Evolutionary conservation across 768 basidiomycete species (phyloP).

Genomic region (Daedaleopsis sinensis): DNA sequence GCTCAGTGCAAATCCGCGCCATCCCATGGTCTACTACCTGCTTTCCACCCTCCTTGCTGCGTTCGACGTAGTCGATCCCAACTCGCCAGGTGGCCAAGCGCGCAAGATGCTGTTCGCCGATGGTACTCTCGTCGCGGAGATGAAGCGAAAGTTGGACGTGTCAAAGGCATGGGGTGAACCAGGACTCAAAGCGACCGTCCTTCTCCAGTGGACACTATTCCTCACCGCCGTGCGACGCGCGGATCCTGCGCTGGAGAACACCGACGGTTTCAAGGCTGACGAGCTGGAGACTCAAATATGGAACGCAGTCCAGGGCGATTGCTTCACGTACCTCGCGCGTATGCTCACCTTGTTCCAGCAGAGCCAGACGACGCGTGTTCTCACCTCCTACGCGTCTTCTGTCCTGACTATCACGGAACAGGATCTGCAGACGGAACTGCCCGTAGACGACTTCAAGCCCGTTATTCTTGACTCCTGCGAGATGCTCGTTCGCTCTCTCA

Average conservation of each 20-base stretch:
- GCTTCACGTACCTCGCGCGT: conserved; percentile 72
- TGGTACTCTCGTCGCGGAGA: conserved; percentile 49
- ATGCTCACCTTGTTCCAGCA: conserved; percentile 60
- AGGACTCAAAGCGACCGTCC: conserved; percentile 68
- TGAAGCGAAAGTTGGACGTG: conserved; percentile 59
- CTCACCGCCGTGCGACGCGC: conserved; percentile 75
- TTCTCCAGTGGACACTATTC: conserved; percentile 90
- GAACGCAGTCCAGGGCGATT: conserved; percentile 82
- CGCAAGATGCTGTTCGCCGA: conserved; percentile 55
- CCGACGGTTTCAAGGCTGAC: conserved; percentile 70
- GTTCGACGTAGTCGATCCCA: conserved; percentile 68
- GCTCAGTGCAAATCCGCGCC: conserved; percentile 65
- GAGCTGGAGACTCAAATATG: conserved; percentile 82
- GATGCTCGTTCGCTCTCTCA: conserved; percentile 66
- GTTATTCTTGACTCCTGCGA: conserved; percentile 69
- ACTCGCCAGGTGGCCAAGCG: conserved; percentile 43
- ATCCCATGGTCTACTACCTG: conserved; percentile 70
- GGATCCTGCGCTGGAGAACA: conserved; percentile 64
- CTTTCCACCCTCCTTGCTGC: conserved; percentile 65
- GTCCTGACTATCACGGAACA: conserved; percentile 34
- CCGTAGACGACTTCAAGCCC: conserved; percentile 53
- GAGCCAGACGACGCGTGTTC: conserved; percentile 36
- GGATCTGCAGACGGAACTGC: conserved; percentile 41
- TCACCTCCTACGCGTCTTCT: conserved; percentile 31
- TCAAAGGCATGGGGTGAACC: conserved; percentile 67